These are phyloP conservation scores for Jamesozyma lodderae DNA, from an alignment of 805 yeast genomes.

Conservation along the genomic window DNA sequence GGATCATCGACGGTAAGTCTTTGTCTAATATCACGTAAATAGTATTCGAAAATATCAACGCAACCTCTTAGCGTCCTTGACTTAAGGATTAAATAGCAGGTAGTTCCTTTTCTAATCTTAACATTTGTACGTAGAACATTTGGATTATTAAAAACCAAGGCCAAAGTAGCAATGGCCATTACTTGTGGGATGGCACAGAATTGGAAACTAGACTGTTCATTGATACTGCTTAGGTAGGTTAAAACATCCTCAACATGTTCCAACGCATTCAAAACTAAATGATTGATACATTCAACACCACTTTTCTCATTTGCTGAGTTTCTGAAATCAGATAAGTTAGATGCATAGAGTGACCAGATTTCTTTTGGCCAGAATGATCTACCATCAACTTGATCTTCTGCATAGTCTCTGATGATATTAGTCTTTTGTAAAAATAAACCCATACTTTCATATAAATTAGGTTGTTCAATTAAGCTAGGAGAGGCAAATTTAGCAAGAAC, in stretches of 20 bases:
- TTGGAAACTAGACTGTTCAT: slow-evolving; percentile 75
- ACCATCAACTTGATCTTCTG: slow-evolving; percentile 85
- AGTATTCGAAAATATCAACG: slow-evolving; percentile 64
- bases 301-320: slow-evolving; percentile 37
- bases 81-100: slow-evolving; percentile 64
- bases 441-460: slow-evolving; percentile 69
- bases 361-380: slow-evolving; percentile 95
- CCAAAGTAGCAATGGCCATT: slow-evolving; percentile 95
- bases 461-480: slow-evolving; percentile 38
- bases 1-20: slow-evolving; percentile 77
- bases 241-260: slow-evolving; percentile 70
- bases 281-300: slow-evolving; percentile 72
- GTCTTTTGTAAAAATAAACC: slow-evolving; percentile 93
- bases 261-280: slow-evolving; percentile 71
- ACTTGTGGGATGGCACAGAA: slow-evolving; percentile 98
- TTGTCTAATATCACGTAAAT: slow-evolving; percentile 67
- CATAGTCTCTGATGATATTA: slow-evolving; percentile 89
- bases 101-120: slow-evolving; percentile 84
- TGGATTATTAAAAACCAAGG: slow-evolving; percentile 75
- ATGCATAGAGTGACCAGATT: slow-evolving; percentile 79
- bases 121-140: slow-evolving; percentile 60
- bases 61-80: slow-evolving; percentile 71
- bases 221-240: slow-evolving; percentile 62
- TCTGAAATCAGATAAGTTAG: slow-evolving; percentile 50
- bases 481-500: slow-evolving; percentile 67